A percentile compares a stretch with the other conserved stretches of the same genome.
Conservation (phyloP, 108 stramenopile species). For the Cylindrotheca closterium region DNA sequence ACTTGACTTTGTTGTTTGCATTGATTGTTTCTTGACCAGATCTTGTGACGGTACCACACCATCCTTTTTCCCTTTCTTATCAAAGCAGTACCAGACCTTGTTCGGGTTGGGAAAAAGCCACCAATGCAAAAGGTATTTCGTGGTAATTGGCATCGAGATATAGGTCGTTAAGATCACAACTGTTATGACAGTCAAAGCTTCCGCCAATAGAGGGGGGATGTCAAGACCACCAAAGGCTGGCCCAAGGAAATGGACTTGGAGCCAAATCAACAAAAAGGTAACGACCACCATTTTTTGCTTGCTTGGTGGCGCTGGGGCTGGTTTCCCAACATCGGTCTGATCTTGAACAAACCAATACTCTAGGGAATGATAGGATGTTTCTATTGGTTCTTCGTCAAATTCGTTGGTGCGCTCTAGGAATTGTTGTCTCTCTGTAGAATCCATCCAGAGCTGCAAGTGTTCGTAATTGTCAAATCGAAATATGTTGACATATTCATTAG, state of each 20-base stretch:
- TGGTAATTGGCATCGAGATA: constrained; percentile 4
- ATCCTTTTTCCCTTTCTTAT: too few relatives aligned
- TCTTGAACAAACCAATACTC: constrained; percentile 9
- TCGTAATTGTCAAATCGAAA: constrained; percentile 13
- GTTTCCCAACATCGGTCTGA: background rate
- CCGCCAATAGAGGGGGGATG: background rate
- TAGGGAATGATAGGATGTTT: constrained; percentile 6
- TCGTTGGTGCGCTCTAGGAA: constrained; percentile 2
- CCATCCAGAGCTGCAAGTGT: constrained; percentile 6
- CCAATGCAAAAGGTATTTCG: constrained; percentile 1
- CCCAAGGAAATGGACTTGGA: constrained; percentile 9
- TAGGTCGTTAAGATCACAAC: background rate
- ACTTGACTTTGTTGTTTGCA: too few relatives aligned
- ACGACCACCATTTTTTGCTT: constrained; percentile 12
- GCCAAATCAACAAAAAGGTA: constrained; percentile 3
- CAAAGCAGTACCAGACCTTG: too few relatives aligned
- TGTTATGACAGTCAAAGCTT: constrained; percentile 1
- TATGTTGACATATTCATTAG: constrained; percentile 5
- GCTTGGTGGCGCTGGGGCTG: constrained; percentile 3
- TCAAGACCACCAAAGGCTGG: background rate
- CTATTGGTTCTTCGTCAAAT: constrained; percentile 5
- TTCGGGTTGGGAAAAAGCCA: constrained; percentile 11
- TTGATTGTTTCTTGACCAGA: too few relatives aligned
- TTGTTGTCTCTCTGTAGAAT: constrained; percentile 3
- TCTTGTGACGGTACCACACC: too few relatives aligned